Conservation (phyloP, 2,329 filamentous ascomycete genomes). For the Epichloe baconii region DNA sequence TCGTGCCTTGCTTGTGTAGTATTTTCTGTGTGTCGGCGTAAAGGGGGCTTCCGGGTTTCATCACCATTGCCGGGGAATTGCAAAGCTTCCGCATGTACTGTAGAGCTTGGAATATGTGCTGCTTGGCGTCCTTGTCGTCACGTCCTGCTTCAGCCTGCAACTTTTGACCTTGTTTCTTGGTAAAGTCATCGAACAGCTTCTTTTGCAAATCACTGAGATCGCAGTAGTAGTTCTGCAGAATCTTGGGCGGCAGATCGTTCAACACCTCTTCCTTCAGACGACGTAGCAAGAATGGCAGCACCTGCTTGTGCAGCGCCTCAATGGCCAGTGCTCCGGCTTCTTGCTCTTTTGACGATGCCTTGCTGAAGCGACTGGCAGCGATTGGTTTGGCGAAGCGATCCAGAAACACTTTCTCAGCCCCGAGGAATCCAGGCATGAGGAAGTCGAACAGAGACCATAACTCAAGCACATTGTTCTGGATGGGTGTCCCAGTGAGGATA, state of each 20-base stretch:
- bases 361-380: conserved; percentile 85
- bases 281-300: conserved; percentile 87
- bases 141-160: conserved; percentile 72
- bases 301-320: conserved; percentile 96
- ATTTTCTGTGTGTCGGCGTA: conserved; percentile 80
- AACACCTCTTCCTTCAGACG: conserved; percentile 96
- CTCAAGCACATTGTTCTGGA: conserved; percentile 95
- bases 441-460: conserved; percentile 98
- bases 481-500: conserved; percentile 92
- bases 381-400: conserved; percentile 94
- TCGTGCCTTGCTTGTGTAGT: conserved; percentile 65
- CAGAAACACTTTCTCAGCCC: conserved; percentile 87
- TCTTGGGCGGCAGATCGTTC: conserved; percentile 93
- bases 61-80: conserved; percentile 91
- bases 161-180: conserved; percentile 81
- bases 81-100: conserved; percentile 99
- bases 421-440: conserved; percentile 95
- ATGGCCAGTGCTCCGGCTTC: conserved; percentile 93
- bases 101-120: conserved; percentile 96
- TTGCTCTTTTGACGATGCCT: conserved; percentile 96
- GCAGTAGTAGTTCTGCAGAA: conserved; percentile 98
- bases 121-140: conserved; percentile 84
- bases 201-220: conserved; percentile 90
- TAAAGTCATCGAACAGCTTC: conserved; percentile 93
- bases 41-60: conserved; percentile 84